These are phyloP conservation scores for Pilobolus umbonatus DNA, from an alignment of 192 early-diverging fungal species.

Conservation along the genomic window DNA sequence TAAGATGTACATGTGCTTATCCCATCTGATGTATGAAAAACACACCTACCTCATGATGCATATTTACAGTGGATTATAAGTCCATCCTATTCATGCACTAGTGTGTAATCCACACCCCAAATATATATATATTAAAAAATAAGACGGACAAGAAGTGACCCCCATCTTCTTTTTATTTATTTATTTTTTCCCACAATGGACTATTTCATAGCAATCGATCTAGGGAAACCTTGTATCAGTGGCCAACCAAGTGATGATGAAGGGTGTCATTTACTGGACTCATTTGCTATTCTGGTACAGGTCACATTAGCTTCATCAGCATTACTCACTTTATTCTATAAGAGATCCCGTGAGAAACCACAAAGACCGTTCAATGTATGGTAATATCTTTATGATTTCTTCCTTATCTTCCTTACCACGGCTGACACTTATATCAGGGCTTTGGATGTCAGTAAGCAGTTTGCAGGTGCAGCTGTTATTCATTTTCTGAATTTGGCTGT, in stretches of 20 bases:
- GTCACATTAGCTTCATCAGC: conserved; percentile 59
- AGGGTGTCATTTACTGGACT: conserved; percentile 51
- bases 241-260: no score
- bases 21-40: no score
- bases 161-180: conserved; percentile 4
- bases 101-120: no score
- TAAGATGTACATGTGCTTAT: no score
- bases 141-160: no score
- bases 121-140: no score
- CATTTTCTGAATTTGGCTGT: conserved; percentile 65
- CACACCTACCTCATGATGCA: no score
- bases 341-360: conserved; percentile 64
- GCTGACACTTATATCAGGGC: conserved; percentile 38
- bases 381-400: conserved; percentile 27
- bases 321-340: conserved; percentile 64
- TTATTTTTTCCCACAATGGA: neutral
- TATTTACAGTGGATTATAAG: no score
- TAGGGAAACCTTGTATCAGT: no score
- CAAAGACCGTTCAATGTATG: conserved; percentile 64
- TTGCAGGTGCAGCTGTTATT: conserved; percentile 63
- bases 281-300: conserved; percentile 70
- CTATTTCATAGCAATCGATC: neutral
- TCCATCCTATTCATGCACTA: no score
- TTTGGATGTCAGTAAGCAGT: conserved; percentile 74
- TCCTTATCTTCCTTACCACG: neutral